Conservation (phyloP, 2,329 filamentous ascomycete genomes). For the Lomentospora prolificans region DNA sequence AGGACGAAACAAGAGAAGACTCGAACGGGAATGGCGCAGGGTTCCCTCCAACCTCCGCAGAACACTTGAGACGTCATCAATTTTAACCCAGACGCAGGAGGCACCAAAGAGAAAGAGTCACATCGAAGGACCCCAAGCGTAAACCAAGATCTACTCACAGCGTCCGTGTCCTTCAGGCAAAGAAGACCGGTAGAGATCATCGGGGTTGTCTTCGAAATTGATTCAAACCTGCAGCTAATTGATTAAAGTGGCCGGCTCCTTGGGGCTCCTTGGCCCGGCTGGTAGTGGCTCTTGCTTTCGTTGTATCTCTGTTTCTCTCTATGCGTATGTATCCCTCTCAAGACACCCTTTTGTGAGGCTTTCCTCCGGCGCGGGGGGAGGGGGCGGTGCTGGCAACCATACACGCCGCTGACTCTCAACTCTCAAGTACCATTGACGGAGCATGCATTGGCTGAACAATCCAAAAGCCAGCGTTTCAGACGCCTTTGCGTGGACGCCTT, state of each 20-base stretch:
- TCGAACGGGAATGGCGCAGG: too few species aligned
- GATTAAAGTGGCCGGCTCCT: neutral
- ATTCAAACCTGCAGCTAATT: neutral
- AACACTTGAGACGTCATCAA: neutral
- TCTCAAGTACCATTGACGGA: too few species aligned
- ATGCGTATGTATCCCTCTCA: too few species aligned
- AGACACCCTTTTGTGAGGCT: too few species aligned
- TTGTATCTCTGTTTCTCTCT: too few species aligned
- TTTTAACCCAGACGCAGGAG: slow-evolving; percentile 1
- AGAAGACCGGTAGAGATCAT: too few species aligned
- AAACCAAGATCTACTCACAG: neutral
- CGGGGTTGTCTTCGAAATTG: neutral
- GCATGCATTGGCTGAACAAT: too few species aligned
- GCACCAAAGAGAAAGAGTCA: neutral
- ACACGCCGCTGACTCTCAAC: too few species aligned
- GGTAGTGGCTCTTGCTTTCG: neutral
- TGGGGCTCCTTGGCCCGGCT: neutral
- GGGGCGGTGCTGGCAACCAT: too few species aligned
- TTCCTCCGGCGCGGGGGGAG: too few species aligned
- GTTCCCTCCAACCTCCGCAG: neutral
- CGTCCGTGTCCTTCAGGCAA: neutral
- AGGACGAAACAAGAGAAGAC: neutral
- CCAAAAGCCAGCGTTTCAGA: too few species aligned
- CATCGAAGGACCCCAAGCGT: neutral
- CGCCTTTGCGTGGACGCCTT: too few species aligned